Conservation (phyloP, 768 basidiomycete species). For the Naganishia randhawae region DNA sequence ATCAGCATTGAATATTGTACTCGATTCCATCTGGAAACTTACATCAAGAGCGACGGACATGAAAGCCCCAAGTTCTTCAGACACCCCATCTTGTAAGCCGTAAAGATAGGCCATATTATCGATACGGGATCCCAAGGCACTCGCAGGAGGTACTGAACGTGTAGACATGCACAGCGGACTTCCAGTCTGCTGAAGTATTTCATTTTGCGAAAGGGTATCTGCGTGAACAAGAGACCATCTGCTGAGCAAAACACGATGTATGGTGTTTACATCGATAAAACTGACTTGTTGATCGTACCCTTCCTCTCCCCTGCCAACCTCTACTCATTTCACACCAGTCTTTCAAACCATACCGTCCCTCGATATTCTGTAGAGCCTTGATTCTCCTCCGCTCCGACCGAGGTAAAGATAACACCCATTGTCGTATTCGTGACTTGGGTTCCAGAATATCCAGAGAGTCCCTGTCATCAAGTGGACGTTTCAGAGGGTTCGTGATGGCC, state of each 20-base stretch:
- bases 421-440: conserved; percentile 23
- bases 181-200: conserved; percentile 6
- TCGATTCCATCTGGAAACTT: too few species aligned
- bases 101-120: neutral
- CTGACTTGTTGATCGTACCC: conserved; percentile 22
- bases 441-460: conserved; percentile 14
- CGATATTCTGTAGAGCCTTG: conserved; percentile 7
- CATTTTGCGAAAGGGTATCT: conserved; percentile 10
- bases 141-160: neutral
- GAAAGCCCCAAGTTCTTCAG: conserved; percentile 11
- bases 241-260: neutral
- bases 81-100: conserved; percentile 13
- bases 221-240: neutral
- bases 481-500: neutral
- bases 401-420: conserved; percentile 25
- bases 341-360: conserved; percentile 18
- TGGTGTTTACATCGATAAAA: neutral
- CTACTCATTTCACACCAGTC: conserved; percentile 28
- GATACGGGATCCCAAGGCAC: neutral
- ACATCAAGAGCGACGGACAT: conserved; percentile 18
- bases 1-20: too few species aligned
- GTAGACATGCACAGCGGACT: conserved; percentile 20
- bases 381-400: conserved; percentile 21
- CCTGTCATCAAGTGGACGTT: conserved; percentile 12
- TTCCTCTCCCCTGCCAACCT: conserved; percentile 29